Evolutionary conservation across 768 basidiomycete species (phyloP), one percentile per base, ranked within the genome.

Genomic region (Auriscalpium vulgare): DNA sequence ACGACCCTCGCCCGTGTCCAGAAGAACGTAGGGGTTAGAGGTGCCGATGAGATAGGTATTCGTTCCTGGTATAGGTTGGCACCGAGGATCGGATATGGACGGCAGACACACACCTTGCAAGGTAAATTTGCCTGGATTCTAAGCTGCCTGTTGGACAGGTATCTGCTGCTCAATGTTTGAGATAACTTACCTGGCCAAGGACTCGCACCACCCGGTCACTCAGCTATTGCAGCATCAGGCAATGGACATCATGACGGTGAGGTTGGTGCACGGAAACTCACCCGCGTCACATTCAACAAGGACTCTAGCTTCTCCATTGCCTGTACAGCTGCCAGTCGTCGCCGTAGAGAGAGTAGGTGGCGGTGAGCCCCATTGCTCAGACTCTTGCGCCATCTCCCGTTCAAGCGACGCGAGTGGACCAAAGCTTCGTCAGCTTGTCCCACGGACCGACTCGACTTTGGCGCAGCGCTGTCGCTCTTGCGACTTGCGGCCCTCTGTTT

Each of bases 91-190:
- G 10, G 23, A 5, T 23, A 47, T 47, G 6, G 8, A 4, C 10
- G 7, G 34, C 4, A 29, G n/a, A 2, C 45, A 17, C 54, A 53
- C 43, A 85, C 90, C 92, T 75, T 94, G 91, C 0, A 95, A 74
- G 0, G 91, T 93, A 67, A 90, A 93, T 63, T 88, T 85, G 3
- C 91, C 87, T 8, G 92, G 91, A 64, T 95, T 95, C 88, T 93
- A 21, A 47, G 9, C 21, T 47, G 50, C 47, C 40, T 23, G 50
- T 29, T 29, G 29, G 29, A 29, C 29, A 29, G 29, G 29, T 29
- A 29, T 29, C 29, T 29, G 29, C 29, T 29, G 29, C 29, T 29
- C 2, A 5, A 29, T 29, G 29, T 29, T 29, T 29, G 29, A 29
- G 29, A 54, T 47, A 45, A 65, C 72, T 47, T 65, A 88, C 90